A percentile compares a stretch with the other conserved stretches of the same genome.
These are phyloP conservation scores for Candida manassasensis DNA, from an alignment of 805 yeast genomes.

Conservation along the genomic window DNA sequence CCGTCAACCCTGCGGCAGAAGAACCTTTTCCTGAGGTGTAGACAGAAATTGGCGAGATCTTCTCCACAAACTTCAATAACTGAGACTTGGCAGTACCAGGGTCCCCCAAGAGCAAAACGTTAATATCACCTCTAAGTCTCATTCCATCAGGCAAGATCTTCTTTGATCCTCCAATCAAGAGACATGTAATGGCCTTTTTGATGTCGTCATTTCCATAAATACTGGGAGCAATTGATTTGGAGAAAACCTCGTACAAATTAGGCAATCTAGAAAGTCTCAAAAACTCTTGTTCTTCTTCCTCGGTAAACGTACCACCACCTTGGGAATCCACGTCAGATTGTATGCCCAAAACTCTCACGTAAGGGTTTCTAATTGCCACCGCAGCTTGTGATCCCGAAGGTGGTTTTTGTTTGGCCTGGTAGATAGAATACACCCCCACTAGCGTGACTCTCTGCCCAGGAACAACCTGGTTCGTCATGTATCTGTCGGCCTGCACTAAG, in stretches of 20 bases:
- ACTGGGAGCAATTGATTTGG: conserved; percentile 91
- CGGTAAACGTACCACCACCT: conserved; percentile 60
- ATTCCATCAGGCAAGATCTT: conserved; percentile 91
- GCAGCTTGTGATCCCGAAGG: conserved; percentile 35
- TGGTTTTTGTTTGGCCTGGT: conserved; percentile 60
- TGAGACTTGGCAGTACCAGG: conserved; percentile 99
- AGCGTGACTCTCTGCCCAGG: conserved; percentile 95
- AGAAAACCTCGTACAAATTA: conserved; percentile 76
- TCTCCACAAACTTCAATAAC: conserved; percentile 89
- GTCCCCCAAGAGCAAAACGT: conserved; percentile 89
- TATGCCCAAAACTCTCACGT: conserved; percentile 80
- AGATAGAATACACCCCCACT: conserved; percentile 89
- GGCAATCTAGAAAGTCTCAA: conserved; percentile 76
- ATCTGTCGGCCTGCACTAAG: conserved; percentile 80
- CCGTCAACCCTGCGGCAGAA: conserved; percentile 98
- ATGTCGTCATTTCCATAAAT: conserved; percentile 92
- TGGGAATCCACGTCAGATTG: conserved; percentile 76
- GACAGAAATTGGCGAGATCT: conserved; percentile 88
- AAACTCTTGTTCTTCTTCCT: conserved; percentile 93
- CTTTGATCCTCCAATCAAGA: conserved; percentile 91
- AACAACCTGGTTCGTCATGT: conserved; percentile 80
- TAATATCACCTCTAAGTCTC: conserved; percentile 95
- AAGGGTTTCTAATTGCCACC: conserved; percentile 94
- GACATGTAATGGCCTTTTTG: conserved; percentile 87
- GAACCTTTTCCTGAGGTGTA: conserved; percentile 99